Evolutionary conservation across 768 basidiomycete species (phyloP).

Genomic region (Calocybe cyanea): DNA sequence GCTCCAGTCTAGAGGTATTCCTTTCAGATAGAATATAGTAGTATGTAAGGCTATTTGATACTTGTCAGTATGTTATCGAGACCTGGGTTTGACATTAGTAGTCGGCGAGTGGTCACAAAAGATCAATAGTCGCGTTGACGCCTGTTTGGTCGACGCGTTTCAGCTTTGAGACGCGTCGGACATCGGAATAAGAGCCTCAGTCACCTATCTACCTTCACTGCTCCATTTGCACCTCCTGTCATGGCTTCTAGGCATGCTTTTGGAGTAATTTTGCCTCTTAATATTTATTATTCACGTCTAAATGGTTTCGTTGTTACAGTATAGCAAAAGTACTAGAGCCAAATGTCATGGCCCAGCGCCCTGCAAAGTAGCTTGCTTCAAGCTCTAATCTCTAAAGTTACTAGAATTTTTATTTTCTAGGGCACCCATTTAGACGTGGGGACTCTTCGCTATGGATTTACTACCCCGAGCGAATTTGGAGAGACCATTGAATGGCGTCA

Average conservation of each 20-base stretch:
- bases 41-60: background rate
- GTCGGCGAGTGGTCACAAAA: background rate
- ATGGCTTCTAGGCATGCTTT: constrained; percentile 17
- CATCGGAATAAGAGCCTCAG: background rate
- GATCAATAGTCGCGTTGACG: constrained; percentile 9
- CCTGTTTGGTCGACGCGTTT: constrained; percentile 12
- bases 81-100: constrained; percentile 28
- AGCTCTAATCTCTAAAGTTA: background rate
- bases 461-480: constrained; percentile 40
- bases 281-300: background rate
- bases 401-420: constrained; percentile 17
- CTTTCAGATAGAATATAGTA: background rate
- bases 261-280: constrained; percentile 13
- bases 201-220: background rate
- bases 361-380: constrained; percentile 39
- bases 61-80: constrained; percentile 20
- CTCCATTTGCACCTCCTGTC: background rate
- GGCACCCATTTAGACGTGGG: constrained; percentile 51
- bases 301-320: constrained; percentile 35
- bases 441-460: constrained; percentile 62
- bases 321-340: constrained; percentile 65
- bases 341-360: constrained; percentile 63
- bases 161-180: constrained; percentile 8
- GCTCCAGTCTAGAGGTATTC: constrained; percentile 27
- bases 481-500: constrained; percentile 75